phyloP scores from a whole-genome alignment of 1,139 yeast genomes.

The Komagataea norvegica region DNA sequence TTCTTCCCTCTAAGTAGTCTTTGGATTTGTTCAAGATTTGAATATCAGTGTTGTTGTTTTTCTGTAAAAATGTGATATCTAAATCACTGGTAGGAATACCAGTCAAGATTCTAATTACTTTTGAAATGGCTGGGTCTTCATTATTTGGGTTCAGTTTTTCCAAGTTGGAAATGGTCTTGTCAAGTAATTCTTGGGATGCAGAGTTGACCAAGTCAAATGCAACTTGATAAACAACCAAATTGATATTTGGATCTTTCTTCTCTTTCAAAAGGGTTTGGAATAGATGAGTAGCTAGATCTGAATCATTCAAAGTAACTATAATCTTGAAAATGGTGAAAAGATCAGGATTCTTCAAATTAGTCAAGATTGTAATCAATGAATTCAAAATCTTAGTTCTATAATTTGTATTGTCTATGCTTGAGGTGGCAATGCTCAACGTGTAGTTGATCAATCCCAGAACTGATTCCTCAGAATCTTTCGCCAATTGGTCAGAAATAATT shows the following conservation, averaged over 20 bases:
- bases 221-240: conserved; percentile 77
- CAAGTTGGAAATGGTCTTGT: conserved; percentile 45
- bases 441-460: conserved; percentile 62
- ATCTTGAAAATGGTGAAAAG: conserved; percentile 81
- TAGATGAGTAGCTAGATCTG: conserved; percentile 59
- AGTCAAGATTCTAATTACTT: conserved; percentile 65
- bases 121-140: conserved; percentile 37
- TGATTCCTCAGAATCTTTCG: conserved; percentile 40
- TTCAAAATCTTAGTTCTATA: conserved; percentile 65
- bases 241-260: conserved; percentile 34
- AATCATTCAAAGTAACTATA: conserved; percentile 82
- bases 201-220: conserved; percentile 92
- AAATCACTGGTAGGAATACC: conserved; percentile 96
- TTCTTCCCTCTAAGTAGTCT: conserved; percentile 81
- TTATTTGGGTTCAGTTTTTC: conserved; percentile 40
- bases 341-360: conserved; percentile 59
- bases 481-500: conserved; percentile 48
- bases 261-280: conserved; percentile 53
- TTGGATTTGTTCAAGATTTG: conserved; percentile 80
- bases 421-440: conserved; percentile 69
- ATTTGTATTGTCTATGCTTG: conserved; percentile 56
- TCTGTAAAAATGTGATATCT: conserved; percentile 80
- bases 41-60: conserved; percentile 84
- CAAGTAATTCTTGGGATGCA: conserved; percentile 88
- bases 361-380: conserved; percentile 56